Percentiles rank a stretch among this genome's conserved stretches.
These are phyloP conservation scores for Tetramitus jugosus DNA, from an alignment of 208 protist genomes.

Conservation along the genomic window DNA sequence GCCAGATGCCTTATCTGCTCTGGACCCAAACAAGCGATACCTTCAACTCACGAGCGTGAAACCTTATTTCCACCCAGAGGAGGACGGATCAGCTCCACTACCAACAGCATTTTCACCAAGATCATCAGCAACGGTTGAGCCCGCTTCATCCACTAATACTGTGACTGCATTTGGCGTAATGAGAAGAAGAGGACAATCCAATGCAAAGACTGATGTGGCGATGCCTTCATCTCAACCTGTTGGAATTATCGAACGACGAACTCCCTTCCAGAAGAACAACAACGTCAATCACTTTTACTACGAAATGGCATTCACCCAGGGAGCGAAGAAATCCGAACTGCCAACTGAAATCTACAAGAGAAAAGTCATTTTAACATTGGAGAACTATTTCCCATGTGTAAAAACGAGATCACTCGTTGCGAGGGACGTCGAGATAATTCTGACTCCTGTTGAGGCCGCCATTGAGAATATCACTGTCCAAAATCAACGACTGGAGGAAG, in stretches of 20 bases:
- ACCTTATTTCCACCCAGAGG: background rate
- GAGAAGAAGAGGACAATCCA: too few relatives aligned
- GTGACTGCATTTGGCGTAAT: too few relatives aligned
- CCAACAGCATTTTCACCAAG: background rate
- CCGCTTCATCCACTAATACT: background rate
- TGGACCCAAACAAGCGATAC: constrained; percentile 1
- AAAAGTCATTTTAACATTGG: background rate
- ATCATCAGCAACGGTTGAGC: background rate
- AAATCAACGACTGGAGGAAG: background rate
- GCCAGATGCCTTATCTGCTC: too few relatives aligned
- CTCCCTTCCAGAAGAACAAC: background rate
- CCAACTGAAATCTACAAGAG: background rate
- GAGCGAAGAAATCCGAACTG: background rate
- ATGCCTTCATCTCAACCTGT: too few relatives aligned
- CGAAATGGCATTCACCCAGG: background rate
- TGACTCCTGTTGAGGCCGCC: constrained; percentile 3
- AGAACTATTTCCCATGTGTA: background rate
- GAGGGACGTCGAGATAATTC: background rate
- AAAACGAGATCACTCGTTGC: background rate
- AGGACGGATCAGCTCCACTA: background rate
- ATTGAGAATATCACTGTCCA: constrained; percentile 8
- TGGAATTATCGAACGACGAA: too few relatives aligned
- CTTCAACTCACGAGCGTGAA: background rate
- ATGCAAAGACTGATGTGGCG: too few relatives aligned
- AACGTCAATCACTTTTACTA: constrained; percentile 2